These are phyloP conservation scores for Candida patagonica DNA, from an alignment of 805 yeast genomes.

Conservation along the genomic window DNA sequence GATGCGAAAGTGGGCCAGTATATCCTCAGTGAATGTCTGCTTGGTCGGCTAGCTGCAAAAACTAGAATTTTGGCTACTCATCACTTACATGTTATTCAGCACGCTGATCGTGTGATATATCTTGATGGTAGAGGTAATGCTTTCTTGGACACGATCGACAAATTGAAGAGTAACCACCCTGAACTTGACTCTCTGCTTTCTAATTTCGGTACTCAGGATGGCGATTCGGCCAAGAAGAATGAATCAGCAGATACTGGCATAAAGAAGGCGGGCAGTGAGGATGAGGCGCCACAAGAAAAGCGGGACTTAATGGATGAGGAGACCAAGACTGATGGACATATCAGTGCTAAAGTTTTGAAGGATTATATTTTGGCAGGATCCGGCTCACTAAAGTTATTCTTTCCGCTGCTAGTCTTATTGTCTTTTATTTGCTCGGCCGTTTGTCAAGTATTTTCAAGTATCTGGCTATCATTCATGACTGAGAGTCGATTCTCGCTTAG, in stretches of 20 bases:
- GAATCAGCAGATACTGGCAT: slow-evolving; percentile 12
- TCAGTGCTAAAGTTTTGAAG: slow-evolving; percentile 35
- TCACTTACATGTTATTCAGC: slow-evolving; percentile 53
- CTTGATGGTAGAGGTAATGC: slow-evolving; percentile 52
- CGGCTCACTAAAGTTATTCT: slow-evolving; percentile 37
- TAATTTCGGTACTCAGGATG: slow-evolving; percentile 1
- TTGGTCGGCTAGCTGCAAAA: slow-evolving; percentile 41
- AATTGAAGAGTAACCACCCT: slow-evolving; percentile 36
- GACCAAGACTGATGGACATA: slow-evolving; percentile 12
- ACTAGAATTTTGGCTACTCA: slow-evolving; percentile 69
- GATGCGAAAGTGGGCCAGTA: slow-evolving; percentile 76
- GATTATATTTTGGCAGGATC: slow-evolving; percentile 48
- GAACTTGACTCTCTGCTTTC: slow-evolving; percentile 43
- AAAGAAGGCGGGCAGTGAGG: slow-evolving; percentile 8
- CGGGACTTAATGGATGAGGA: slow-evolving; percentile 13
- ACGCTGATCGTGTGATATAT: slow-evolving; percentile 57
- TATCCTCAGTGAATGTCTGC: slow-evolving; percentile 57
- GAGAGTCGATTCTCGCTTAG: slow-evolving; percentile 37
- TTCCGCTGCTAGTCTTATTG: slow-evolving; percentile 25
- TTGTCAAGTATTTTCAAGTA: slow-evolving; percentile 49
- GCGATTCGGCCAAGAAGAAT: slow-evolving; percentile 6
- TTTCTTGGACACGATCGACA: slow-evolving; percentile 51
- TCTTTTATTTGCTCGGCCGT: slow-evolving; percentile 36
- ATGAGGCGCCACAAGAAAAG: no score
- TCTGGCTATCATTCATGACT: slow-evolving; percentile 71